Evolutionary conservation across 2,329 filamentous ascomycete species (phyloP).

Genomic region (Amphichorda felina): DNA sequence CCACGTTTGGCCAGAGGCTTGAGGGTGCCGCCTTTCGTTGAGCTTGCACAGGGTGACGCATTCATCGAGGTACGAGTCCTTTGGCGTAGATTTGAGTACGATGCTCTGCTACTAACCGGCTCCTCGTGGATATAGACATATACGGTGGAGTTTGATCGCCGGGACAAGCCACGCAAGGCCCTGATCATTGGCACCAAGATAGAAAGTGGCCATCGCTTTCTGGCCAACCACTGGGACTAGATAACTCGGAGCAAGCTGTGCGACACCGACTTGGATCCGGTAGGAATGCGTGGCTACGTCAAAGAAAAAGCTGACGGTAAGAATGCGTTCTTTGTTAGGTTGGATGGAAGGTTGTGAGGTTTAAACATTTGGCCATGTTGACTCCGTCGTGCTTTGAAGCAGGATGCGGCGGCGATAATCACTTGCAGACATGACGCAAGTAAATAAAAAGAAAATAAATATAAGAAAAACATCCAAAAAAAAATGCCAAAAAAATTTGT

Average conservation of each 20-base stretch:
- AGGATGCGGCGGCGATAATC: not conserved
- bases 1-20: conserved; percentile 1
- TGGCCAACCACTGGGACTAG: conserved; percentile 14
- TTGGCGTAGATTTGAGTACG: not conserved
- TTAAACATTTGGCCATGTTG: not conserved
- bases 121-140: conserved; percentile 12
- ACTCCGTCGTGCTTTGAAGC: too few relatives aligned
- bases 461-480: not conserved
- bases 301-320: conserved; percentile 3
- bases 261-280: conserved; percentile 5
- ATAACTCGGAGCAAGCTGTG: conserved; percentile 9
- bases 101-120: not conserved
- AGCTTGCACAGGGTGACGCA: conserved; percentile 10
- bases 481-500: conserved; percentile 10
- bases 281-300: conserved; percentile 8
- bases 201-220: conserved; percentile 10
- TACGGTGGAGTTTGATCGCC: conserved; percentile 16
- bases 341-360: not conserved
- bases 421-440: not conserved
- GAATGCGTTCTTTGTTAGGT: conserved; percentile 9
- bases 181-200: conserved; percentile 11
- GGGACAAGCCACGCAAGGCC: conserved; percentile 7
- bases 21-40: conserved; percentile 6
- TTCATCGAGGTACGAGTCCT: conserved; percentile 11
- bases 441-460: not conserved